Evolutionary conservation across 306 rosid genomes (phyloP), one percentile per base, ranked within the genome.

Genomic region (Arachis hypogaea): DNA sequence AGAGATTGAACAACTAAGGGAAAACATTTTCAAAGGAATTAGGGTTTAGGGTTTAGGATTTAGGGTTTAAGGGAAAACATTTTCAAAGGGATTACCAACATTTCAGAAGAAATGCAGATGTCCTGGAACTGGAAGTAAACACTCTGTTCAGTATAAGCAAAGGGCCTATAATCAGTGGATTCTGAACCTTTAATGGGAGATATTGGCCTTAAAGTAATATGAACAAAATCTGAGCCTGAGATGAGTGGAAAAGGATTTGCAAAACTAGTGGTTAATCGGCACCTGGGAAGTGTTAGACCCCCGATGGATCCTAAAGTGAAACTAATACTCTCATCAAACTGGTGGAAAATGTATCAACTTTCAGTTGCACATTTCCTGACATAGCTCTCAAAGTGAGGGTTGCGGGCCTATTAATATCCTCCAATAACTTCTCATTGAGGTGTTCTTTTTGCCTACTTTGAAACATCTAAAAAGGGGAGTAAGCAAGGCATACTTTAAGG

Each of bases 71-170:
- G 49, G 38, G 4, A 50, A 46, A 28, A 49, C 30, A 49, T 11
- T 67, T 74, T 79, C 66, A 7, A 7, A 49, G 61, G 55, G 62
- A 46, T 16, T 16, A 16, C 51, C 45, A 54, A n/a, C 71, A 46
- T 69, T 66, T 49, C 30, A 62, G 4, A 61, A 68, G 28, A 12
- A 54, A 29, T 38, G 28, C 6, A 9, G 9, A 62, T 55, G 58
- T 59, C 59, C 41, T 7, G 52, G 12, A 11, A 54, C 41, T 7
- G 52, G 12, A 11, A 54, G 56, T 54, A 62, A 10, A 68, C 22
- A 50, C 52, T 11, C 43, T 9, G 46, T 74, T 52, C 58, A 60
- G 38, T 14, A 22, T 50, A 73, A 28, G 63, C 50, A 50, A 16
- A 62, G 11, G 45, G 61, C 36, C 50, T 8, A 18, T 9, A 46